phyloP scores from a whole-genome alignment of 2,329 filamentous ascomycete species.

The Paraconiothyrium brasiliense region DNA sequence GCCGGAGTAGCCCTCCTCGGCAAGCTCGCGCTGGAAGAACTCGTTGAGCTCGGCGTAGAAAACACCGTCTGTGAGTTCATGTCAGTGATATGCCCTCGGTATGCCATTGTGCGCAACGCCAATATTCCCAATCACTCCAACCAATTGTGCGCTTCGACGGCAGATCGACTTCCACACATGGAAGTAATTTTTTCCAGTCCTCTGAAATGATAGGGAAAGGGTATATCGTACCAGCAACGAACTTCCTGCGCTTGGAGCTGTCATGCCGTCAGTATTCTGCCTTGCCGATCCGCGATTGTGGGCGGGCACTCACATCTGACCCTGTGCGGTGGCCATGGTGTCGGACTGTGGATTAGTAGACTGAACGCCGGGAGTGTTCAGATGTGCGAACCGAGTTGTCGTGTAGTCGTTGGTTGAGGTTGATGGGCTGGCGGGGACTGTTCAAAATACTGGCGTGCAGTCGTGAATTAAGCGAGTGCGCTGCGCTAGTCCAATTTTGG shows the following conservation, averaged over 20 bases:
- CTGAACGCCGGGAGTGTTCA: constrained; percentile 50
- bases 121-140: constrained; percentile 17
- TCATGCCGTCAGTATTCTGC: constrained; percentile 37
- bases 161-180: constrained; percentile 62
- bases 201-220: constrained; percentile 25
- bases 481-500: constrained; percentile 19
- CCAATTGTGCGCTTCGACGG: constrained; percentile 18
- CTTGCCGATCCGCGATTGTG: constrained; percentile 3
- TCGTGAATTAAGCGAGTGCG: constrained; percentile 27
- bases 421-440: constrained; percentile 20
- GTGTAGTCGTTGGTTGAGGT: constrained; percentile 36
- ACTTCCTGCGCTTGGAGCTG: constrained; percentile 88
- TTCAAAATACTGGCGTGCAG: constrained; percentile 18
- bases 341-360: constrained; percentile 45
- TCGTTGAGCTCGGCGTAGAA: constrained; percentile 99
- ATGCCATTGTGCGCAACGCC: constrained; percentile 26
- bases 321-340: constrained; percentile 54
- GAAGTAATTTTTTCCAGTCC: constrained; percentile 14
- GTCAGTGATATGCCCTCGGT: constrained; percentile 37
- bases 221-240: constrained; percentile 59
- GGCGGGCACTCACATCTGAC: constrained; percentile 50
- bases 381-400: constrained; percentile 43
- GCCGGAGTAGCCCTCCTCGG: constrained; percentile 99
- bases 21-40: constrained; percentile 99
- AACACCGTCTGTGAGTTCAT: constrained; percentile 77